Evolutionary conservation across 2,329 filamentous ascomycete genomes (phyloP).

Genomic region (Sordariomycetes sp.): DNA sequence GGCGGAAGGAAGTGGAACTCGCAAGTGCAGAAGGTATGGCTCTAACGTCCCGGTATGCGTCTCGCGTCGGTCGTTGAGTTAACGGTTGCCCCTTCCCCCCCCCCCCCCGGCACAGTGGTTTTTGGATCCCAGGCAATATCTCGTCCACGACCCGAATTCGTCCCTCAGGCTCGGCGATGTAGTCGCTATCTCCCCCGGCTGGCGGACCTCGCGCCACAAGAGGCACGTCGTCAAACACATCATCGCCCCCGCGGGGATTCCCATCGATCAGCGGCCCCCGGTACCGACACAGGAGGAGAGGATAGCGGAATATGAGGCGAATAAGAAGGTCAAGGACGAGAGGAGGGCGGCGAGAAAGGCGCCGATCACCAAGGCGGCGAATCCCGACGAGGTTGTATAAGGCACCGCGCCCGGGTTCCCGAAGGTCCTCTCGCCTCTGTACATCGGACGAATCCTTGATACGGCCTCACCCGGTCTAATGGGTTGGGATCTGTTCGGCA

Average conservation of each 20-base stretch:
- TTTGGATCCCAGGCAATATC: constrained; percentile 46
- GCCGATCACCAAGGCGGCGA: not conserved
- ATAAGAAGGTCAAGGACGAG: constrained; percentile 43
- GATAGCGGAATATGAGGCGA: constrained; percentile 36
- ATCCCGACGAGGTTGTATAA: not conserved
- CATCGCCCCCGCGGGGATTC: constrained; percentile 52
- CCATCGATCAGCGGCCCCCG: constrained; percentile 49
- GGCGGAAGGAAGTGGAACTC: constrained; percentile 61
- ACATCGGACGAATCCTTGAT: not conserved
- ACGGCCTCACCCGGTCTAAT: not conserved
- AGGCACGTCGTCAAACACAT: constrained; percentile 65
- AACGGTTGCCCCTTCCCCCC: not conserved
- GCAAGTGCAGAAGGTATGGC: constrained; percentile 53
- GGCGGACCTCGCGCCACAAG: constrained; percentile 52
- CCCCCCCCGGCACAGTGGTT: constrained; percentile 28
- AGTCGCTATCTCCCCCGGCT: constrained; percentile 54
- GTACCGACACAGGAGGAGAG: constrained; percentile 53
- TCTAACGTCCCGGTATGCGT: not conserved
- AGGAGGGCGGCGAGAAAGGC: constrained; percentile 25
- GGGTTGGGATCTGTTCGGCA: not conserved
- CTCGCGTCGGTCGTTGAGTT: constrained; percentile 3
- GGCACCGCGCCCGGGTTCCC: not conserved
- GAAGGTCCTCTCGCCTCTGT: not conserved
- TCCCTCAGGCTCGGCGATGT: constrained; percentile 65
- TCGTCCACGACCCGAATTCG: constrained; percentile 68